Conservation (phyloP, 345 rosid genomes). For the Sonneratia caseolaris region DNA sequence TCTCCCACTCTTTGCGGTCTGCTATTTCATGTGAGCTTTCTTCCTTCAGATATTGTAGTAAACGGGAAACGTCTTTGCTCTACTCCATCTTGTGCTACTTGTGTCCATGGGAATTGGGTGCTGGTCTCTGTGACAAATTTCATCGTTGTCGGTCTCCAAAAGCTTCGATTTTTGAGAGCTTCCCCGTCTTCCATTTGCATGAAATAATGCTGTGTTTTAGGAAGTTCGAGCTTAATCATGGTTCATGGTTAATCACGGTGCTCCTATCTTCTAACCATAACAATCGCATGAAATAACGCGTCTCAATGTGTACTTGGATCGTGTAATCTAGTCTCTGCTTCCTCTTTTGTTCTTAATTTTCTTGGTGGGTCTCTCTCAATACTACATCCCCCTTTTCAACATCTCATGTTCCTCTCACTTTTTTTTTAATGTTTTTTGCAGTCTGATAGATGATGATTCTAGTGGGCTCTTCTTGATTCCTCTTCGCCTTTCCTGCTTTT, state of each 20-base stretch:
- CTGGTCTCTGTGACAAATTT: background rate
- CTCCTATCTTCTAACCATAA: conserved; percentile 23
- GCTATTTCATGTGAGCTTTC: conserved; percentile 2
- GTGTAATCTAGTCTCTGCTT: conserved; percentile 1
- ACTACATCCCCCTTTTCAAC: conserved; percentile 7
- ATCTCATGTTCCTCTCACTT: conserved; percentile 16
- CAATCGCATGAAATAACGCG: conserved; percentile 25
- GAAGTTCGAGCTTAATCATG: background rate
- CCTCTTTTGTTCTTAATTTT: background rate
- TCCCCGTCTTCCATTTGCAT: conserved; percentile 2
- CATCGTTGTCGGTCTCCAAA: background rate
- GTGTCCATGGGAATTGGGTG: background rate
- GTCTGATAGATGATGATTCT: conserved; percentile 38
- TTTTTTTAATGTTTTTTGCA: conserved; percentile 22
- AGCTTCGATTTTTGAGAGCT: conserved; percentile 1
- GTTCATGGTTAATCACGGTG: background rate
- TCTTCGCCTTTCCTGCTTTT: background rate
- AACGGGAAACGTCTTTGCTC: background rate
- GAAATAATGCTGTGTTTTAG: background rate
- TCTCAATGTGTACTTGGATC: background rate
- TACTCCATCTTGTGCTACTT: background rate
- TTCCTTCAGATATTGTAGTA: background rate
- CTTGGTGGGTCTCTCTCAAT: conserved; percentile 5
- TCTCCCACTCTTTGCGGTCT: background rate
- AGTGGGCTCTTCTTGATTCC: conserved; percentile 11